Conservation (phyloP, 345 rosid genomes). For the Populus deltoides region DNA sequence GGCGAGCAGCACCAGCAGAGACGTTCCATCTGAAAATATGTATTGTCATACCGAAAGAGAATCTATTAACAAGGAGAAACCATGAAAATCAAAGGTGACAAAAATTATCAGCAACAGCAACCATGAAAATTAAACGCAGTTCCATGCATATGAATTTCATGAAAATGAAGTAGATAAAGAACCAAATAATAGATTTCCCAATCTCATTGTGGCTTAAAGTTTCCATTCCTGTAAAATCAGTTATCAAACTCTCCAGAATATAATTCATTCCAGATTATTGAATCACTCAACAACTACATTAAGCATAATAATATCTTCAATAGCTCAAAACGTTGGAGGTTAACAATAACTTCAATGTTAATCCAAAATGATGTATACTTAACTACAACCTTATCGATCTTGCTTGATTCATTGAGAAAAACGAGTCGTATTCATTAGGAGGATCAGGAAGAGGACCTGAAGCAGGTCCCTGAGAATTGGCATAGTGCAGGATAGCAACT, state of each 20-base stretch:
- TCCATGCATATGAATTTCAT: too few relatives aligned
- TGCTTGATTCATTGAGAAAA: conserved; percentile 96
- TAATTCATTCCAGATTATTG: background rate
- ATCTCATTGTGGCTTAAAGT: background rate
- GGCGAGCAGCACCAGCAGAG: conserved; percentile 90
- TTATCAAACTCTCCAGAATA: background rate
- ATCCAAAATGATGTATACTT: conserved; percentile 22
- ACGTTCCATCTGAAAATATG: conserved; percentile 63
- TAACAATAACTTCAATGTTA: conserved; percentile 10
- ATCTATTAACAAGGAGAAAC: conserved; percentile 9
- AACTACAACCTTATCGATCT: conserved; percentile 87
- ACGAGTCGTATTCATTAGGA: conserved; percentile 63
- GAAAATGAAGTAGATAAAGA: background rate
- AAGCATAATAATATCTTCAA: conserved; percentile 7
- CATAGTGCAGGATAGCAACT: conserved; percentile 78
- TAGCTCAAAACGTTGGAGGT: conserved; percentile 5
- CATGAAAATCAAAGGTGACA: conserved; percentile 1
- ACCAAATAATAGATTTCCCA: background rate
- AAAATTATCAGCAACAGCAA: background rate
- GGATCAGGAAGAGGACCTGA: conserved; percentile 85
- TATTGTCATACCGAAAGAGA: conserved; percentile 8
- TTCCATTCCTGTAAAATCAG: conserved; percentile 1
- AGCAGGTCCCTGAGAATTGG: conserved; percentile 78
- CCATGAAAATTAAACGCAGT: background rate
- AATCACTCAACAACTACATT: background rate